These are phyloP conservation scores for Eucalyptus sideroxylon DNA, from an alignment of 345 rosid species.

Conservation along the genomic window DNA sequence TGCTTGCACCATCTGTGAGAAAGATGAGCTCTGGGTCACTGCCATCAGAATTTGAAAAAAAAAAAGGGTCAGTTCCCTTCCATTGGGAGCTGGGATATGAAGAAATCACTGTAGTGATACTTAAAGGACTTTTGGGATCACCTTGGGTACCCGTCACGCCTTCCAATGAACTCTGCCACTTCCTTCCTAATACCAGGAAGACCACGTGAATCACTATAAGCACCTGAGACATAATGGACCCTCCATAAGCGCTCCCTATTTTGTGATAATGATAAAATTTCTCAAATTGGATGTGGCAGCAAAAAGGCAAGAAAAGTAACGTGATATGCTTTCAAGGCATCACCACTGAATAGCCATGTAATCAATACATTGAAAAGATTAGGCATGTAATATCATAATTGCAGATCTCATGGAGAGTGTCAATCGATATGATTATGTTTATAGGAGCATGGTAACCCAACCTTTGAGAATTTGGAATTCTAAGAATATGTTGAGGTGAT, in stretches of 20 bases:
- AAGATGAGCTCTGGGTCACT: constrained; percentile 95
- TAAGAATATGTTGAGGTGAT: neutral
- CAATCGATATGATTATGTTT: neutral
- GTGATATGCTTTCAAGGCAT: neutral
- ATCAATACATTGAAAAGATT: neutral
- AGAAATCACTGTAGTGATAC: neutral
- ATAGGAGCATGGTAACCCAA: neutral
- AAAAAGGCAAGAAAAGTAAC: neutral
- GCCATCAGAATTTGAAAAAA: neutral
- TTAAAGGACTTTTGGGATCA: constrained; percentile 4
- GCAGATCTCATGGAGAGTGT: neutral
- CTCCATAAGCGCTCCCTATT: neutral
- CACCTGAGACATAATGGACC: constrained; percentile 32
- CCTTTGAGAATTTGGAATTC: neutral
- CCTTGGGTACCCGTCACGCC: constrained; percentile 99
- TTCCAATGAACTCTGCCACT: constrained; percentile 82
- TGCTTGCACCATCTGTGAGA: constrained; percentile 99
- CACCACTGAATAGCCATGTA: neutral
- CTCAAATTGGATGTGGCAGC: neutral
- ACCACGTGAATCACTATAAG: constrained; percentile 98
- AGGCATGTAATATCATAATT: neutral
- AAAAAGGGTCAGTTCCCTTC: neutral
- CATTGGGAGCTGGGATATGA: neutral
- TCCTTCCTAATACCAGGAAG: constrained; percentile 85
- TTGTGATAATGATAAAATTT: neutral